Base-by-base conservation (phyloP, 768 basidiomycete species). In the Panellus pusillus region DNA sequence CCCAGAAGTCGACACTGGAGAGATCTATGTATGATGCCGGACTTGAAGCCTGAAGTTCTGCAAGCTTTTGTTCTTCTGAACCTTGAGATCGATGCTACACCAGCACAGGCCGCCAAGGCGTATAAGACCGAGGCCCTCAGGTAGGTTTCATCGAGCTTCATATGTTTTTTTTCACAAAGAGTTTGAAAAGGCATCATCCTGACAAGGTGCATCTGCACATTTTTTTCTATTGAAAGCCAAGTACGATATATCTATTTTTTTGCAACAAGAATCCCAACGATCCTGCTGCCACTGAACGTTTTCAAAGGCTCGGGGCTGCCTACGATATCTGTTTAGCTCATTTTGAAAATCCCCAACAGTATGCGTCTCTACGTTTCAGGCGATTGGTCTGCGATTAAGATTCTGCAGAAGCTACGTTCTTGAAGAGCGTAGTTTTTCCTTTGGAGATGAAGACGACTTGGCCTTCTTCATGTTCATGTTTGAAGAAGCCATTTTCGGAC, bases 391-490 rank as follows among this genome's bases (percentile, higher is more conserved):
- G 18, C 32, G n/a, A 35, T 39, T 49, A 18, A 27, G 7, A 27
- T 14, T 20, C 37, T 13, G n/a, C 29, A 59, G 58, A 15, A 56
- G 54, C 52, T 56, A 54, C 27, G 51, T 50, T 15, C 15, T n/a
- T n/a, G n/a, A 37, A 35, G 43, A 36, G 37, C 24, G 35, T 3
- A n/a, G 19, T 41, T 41, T 38, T 29, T 28, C 12, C 44, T 35
- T 19, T 3, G 6, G 27, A 15, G 15, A 17, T 4, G 54, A 59
- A 8, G 69, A 70, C 18, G 69, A 70, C 31, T 48, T 65, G 46
- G 63, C 65, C 9, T 73, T 67, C 51, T 73, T 72, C 61, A 61
- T 62, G 73, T 72, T 64, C 47, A 68, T 73, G 67, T 72, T 73
- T 46, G 61, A 62, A 32, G 67, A 72, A 50, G 65, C 68, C 38